A percentile compares a stretch with the other conserved stretches of the same genome.
phyloP scores from a whole-genome alignment of 2,329 filamentous ascomycete genomes.

The Cladosporium oxysporum region DNA sequence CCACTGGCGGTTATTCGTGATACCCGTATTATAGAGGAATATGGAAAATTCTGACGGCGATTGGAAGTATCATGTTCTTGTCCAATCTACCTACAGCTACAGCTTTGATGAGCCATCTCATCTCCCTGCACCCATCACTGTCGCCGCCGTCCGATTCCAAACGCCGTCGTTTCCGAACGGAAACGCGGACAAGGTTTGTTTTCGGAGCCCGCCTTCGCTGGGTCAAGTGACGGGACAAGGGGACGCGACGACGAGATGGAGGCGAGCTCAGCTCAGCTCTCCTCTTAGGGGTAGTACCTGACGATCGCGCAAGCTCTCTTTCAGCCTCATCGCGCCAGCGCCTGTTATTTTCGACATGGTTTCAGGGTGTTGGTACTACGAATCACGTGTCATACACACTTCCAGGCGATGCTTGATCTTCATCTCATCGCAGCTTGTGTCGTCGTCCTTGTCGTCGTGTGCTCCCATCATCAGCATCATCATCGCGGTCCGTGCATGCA shows the following conservation, averaged over 20 bases:
- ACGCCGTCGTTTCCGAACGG: not conserved
- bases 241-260: not conserved
- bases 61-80: not conserved
- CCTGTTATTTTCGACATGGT: not conserved
- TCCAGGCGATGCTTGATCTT: not conserved
- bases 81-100: not conserved
- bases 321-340: not conserved
- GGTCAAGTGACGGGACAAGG: not conserved
- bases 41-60: not conserved
- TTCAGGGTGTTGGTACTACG: not conserved
- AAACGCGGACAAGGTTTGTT: conserved; percentile 1
- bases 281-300: conserved; percentile 5
- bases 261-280: not conserved
- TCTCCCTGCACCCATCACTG: not conserved
- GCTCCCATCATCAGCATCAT: not conserved
- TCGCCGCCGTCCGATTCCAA: not conserved
- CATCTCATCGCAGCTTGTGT: not conserved
- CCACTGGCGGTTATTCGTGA: not conserved
- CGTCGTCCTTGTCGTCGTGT: not conserved
- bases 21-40: not conserved
- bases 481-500: not conserved
- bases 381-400: not conserved
- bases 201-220: conserved; percentile 6
- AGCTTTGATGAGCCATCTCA: not conserved
- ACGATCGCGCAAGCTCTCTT: conserved; percentile 11